Evolutionary conservation across 768 basidiomycete species (phyloP), one percentile per base, ranked within the genome.

Genomic region (Lactarius quietus): DNA sequence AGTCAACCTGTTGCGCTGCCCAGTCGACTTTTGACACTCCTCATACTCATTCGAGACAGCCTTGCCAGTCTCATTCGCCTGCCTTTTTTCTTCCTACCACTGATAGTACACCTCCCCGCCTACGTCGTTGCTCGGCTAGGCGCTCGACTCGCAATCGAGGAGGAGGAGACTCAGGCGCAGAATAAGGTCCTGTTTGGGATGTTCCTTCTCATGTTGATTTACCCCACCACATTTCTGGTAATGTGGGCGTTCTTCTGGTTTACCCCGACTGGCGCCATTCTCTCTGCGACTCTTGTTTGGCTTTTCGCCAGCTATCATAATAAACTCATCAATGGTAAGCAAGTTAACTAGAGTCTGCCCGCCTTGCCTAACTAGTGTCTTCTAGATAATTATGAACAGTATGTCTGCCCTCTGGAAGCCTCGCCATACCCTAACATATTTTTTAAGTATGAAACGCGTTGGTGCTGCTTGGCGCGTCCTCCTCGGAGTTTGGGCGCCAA

Each of bases 391-490:
- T 95, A 95, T 73, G 82, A 89, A 70, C 83, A 86, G 94, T 95
- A 68, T 4, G 57, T 54, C 45, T 41, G 28, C 53, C 53, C 45
- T 56, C 38, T 38, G 29, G 43, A 36, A 35, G 41, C 29, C 80
- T 51, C 23, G 31, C 63, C 56, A 18, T 63, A 55, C 59, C 57
- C 63, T 63, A 62, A 45, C 54, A 31, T 14, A 53, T 28, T 64
- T 43, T 66, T 59, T 57, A 59, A 68, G 94, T 35, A 85, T 87
- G 57, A 96, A 95, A 76, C 91, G 90, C 48, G 83, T 96, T 56
- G 81, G 90, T 20, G 92, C 95, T 6, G 87, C 95, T n/a, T 99
- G 96, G 95, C 88, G 93, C 61, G 87, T 97, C n/a, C 83, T 99
- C 17, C 84, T 98, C 68, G 97, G 95, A 8, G 86, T 98, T 15